phyloP scores from a whole-genome alignment of 2,329 filamentous ascomycete species.

The Cladosporium colombiae region DNA sequence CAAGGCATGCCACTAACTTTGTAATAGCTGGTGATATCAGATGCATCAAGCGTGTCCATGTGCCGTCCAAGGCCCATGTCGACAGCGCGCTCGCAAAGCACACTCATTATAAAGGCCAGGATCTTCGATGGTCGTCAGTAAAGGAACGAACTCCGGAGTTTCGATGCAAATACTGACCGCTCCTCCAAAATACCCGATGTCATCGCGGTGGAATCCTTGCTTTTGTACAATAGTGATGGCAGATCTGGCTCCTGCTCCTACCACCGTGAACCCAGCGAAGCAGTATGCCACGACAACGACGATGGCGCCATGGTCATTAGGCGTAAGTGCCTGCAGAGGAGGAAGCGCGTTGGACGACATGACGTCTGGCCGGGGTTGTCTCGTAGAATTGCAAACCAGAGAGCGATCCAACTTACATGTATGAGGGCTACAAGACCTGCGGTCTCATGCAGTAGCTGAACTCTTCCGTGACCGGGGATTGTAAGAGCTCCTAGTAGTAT shows the following conservation, averaged over 20 bases:
- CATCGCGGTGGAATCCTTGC: conserved; percentile 17
- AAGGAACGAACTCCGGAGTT: neutral
- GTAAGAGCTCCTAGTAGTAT: neutral
- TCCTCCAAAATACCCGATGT: conserved; percentile 12
- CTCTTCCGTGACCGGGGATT: neutral
- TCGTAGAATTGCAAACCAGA: neutral
- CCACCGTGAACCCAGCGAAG: conserved; percentile 18
- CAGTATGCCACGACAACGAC: conserved; percentile 20
- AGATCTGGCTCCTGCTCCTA: conserved; percentile 3
- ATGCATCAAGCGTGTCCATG: neutral
- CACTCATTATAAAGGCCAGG: neutral
- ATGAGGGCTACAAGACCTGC: neutral
- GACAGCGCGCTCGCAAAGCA: neutral
- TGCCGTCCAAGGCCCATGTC: neutral
- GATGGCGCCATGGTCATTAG: conserved; percentile 16
- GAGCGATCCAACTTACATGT: neutral
- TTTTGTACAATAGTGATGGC: conserved; percentile 18
- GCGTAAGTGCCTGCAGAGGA: conserved; percentile 16
- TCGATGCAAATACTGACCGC: conserved; percentile 1
- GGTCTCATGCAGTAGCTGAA: neutral
- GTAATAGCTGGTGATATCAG: neutral
- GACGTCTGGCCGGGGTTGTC: neutral
- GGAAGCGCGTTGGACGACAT: conserved; percentile 20
- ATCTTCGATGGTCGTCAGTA: neutral
- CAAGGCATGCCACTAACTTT: neutral